Evolutionary conservation across 2,329 filamentous ascomycete species (phyloP), one percentile per base, ranked within the genome.

Genomic region (Ophiostoma piceae): DNA sequence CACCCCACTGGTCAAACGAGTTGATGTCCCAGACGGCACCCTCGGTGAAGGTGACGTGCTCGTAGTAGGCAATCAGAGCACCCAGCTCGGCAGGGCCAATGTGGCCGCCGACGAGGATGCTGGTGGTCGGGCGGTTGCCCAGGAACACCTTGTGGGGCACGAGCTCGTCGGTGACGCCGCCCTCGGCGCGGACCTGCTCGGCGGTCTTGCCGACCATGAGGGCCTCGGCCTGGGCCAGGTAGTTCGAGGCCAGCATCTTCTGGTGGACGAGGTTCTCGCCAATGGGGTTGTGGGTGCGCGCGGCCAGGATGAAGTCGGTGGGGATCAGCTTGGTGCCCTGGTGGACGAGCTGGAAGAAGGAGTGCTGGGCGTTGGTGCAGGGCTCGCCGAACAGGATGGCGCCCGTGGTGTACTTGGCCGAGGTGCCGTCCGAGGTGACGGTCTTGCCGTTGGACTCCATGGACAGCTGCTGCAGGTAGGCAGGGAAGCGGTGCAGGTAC

Each of bases 391-490:
- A 99, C 73, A 99, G 84, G 78, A 99, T 94, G 69, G 95, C 88
- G 67, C 95, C 94, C 51, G 95, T 99, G 71, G 94, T 97, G 85
- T 99, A 99, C 84, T 97, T 97, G 78, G 96, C 94, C 72, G 96
- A 87, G 51, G 93, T 90, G 71, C 88, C 90, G 77, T 95, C 92
- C n/a, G 87, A 88, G 73, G 94, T 96, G 78, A 98, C 93, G 72
- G 91, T 92, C 86, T 99, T 99, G 79, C 95, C 95, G 81, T 99
- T 99, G 72, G 94, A 98, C 85, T 99, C 95, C 95, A 99, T 99
- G 72, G 94, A 98, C 71, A 99, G 86, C 83, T 99, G 95, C 84
- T 99, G 95, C 69, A 99, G 91, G 84, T 99, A 99, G 76, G 95
- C 95, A 51, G 95, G 94, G 90, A 99, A 98, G 75, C 95, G 92